Base-by-base conservation (phyloP, 1,139 yeast genomes). In the Saccharomyces hybrid region DNA sequence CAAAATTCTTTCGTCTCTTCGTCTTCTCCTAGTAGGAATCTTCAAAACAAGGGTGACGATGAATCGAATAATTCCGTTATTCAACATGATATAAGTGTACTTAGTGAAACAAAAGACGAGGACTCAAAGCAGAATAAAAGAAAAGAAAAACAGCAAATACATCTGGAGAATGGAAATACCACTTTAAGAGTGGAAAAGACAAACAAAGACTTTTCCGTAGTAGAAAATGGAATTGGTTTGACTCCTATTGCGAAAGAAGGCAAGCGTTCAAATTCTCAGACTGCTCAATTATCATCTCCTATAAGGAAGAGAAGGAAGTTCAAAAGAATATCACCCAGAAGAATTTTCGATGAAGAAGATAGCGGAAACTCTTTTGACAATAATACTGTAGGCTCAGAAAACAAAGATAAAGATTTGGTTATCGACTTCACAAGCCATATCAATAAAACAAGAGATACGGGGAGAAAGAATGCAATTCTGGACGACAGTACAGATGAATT, bases 401-500 rank as follows among this genome's bases (percentile, higher is more conserved):
- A 46, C 6, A 56, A 54, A 29, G 51, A 61, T 29, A 63, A 59
- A 42, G 60, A 57, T 16, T 51, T 63, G 12, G 57, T 61, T 0
- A 46, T 64, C 11, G 58, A 64, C 48, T 60, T 64, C 27, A 55
- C 58, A 46, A 60, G 57, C 14, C 67, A 63, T 54, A 58, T 58
- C 27, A 54, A 58, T 47, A 61, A 60, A 51, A 58, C 53, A 12
- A 59, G 56, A 54, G 58, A 54, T 11, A 48, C 52, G 9, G 55
- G 60, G 6, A 59, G 64, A 55, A 61, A 58, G 19, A 64, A 65
- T 53, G 59, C 55, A 47, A 57, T 68, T 11, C 49, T 68, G 24
- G 71, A 68, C 50, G 70, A 68, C 49, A 67, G 69, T 50, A 59
- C 60, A 28, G 71, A 67, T 53, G 68, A 65, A 6, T 60, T 67